phyloP scores from a whole-genome alignment of 2,329 filamentous ascomycete species.

The Ophiostoma australiae region DNA sequence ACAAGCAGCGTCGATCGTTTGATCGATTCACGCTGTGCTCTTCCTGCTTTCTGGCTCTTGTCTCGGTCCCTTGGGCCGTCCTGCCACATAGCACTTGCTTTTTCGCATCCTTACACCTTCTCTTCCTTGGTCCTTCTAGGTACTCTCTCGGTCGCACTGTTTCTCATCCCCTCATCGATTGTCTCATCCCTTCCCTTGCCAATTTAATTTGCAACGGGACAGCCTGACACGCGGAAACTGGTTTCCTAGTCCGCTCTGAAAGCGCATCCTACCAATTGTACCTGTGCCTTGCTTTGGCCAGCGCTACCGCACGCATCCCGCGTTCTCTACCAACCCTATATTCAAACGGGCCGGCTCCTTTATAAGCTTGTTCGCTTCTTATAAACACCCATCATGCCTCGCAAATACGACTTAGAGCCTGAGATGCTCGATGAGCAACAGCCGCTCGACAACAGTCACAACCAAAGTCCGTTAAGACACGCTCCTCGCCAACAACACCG shows the following conservation, averaged over 20 bases:
- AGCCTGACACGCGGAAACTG: conserved; percentile 20
- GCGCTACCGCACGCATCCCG: not conserved
- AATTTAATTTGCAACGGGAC: not conserved
- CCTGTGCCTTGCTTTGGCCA: not conserved
- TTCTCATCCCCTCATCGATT: not conserved
- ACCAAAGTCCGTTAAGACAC: conserved; percentile 19
- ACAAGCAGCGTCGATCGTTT: not conserved
- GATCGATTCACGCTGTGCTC: not conserved
- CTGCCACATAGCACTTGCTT: not conserved
- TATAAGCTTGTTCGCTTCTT: not conserved
- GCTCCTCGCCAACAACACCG: conserved; percentile 20
- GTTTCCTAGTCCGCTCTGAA: conserved; percentile 16
- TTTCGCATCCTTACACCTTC: not conserved
- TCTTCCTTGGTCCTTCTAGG: not conserved
- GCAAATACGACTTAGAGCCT: conserved; percentile 28
- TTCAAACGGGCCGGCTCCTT: not conserved
- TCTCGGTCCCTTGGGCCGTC: not conserved
- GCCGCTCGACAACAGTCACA: conserved; percentile 26
- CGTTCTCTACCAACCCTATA: not conserved
- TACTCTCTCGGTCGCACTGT: not conserved
- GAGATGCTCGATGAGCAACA: conserved; percentile 28
- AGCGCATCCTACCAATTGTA: not conserved
- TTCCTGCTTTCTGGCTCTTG: not conserved
- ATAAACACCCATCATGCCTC: conserved; percentile 24
- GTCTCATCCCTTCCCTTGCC: not conserved